Percentiles rank a stretch among this genome's conserved stretches.
Conservation (phyloP, 1,139 yeast species). For the Candida glucosophila region DNA sequence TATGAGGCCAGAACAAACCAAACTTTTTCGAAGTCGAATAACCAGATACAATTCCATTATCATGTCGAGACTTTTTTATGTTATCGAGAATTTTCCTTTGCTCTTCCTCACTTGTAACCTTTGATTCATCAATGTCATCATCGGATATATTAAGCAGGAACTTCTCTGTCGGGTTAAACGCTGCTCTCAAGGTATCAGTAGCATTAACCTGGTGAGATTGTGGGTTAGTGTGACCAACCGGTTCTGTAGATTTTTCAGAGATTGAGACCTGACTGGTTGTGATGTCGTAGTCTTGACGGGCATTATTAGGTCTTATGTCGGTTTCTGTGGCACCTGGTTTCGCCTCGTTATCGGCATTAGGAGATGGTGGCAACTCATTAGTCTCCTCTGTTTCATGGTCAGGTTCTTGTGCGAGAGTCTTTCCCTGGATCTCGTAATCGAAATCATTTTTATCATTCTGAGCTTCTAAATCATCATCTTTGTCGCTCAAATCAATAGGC, state of each 20-base stretch:
- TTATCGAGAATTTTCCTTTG: constrained; percentile 38
- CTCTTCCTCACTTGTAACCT: constrained; percentile 18
- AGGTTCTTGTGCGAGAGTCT: not conserved
- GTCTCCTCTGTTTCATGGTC: constrained; percentile 1
- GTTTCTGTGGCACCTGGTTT: constrained; percentile 24
- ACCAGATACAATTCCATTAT: constrained; percentile 8
- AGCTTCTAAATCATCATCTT: constrained; percentile 1
- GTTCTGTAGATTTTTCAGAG: constrained; percentile 32
- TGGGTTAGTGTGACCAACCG: constrained; percentile 31
- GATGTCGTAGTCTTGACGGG: constrained; percentile 4
- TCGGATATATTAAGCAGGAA: constrained; percentile 28
- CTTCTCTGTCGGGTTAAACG: constrained; percentile 47
- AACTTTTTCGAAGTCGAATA: constrained; percentile 7
- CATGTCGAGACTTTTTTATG: constrained; percentile 21
- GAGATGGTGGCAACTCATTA: too few species aligned
- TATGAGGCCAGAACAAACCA: constrained; percentile 77
- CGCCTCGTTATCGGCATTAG: too few species aligned
- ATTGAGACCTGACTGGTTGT: too few species aligned
- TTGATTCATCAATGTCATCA: constrained; percentile 26
- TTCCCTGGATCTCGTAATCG: too few species aligned
- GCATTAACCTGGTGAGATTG: constrained; percentile 23
- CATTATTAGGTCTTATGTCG: constrained; percentile 40
- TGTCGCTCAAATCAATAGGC: constrained; percentile 33
- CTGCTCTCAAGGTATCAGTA: constrained; percentile 54
- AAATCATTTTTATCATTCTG: too few species aligned